Evolutionary conservation across 1,284 basidiomycete genomes (phyloP).

Genomic region (Gomphus bonarii): DNA sequence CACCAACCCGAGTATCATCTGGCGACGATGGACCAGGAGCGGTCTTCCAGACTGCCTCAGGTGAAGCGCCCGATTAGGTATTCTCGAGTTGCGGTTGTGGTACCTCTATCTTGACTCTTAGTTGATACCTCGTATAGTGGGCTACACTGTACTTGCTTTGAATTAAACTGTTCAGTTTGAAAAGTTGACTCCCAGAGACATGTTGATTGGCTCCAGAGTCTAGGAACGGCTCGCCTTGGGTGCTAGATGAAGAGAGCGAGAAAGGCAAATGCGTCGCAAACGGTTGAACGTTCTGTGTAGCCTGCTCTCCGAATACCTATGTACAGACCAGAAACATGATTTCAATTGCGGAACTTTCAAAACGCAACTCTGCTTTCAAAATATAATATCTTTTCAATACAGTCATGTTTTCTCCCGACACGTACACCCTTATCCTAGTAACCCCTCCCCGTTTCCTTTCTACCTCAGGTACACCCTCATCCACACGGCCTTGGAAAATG

Average conservation of each 20-base stretch:
- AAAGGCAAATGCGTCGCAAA: slow-evolving; percentile 70
- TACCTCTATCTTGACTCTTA: too few species aligned
- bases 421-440: too few species aligned
- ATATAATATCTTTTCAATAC: slow-evolving; percentile 71
- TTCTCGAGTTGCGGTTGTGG: too few species aligned
- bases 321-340: not conserved
- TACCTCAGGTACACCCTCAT: slow-evolving; percentile 76
- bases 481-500: slow-evolving; percentile 72
- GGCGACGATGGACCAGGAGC: too few species aligned
- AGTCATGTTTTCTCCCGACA: too few species aligned
- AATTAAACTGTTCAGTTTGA: slow-evolving; percentile 55
- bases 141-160: slow-evolving; percentile 67
- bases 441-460: slow-evolving; percentile 69
- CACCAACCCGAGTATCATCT: too few species aligned
- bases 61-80: too few species aligned
- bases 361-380: slow-evolving; percentile 43
- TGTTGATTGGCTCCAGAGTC: slow-evolving; percentile 43
- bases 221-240: slow-evolving; percentile 59
- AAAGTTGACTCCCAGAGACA: slow-evolving; percentile 62
- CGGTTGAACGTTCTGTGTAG: slow-evolving; percentile 1
- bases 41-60: too few species aligned
- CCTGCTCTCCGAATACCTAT: too few species aligned
- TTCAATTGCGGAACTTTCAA: slow-evolving; percentile 14
- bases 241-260: slow-evolving; percentile 68
- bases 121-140: slow-evolving; percentile 40